phyloP scores from a whole-genome alignment of 169 alveolate genomes.

The Plasmodium adleri region DNA sequence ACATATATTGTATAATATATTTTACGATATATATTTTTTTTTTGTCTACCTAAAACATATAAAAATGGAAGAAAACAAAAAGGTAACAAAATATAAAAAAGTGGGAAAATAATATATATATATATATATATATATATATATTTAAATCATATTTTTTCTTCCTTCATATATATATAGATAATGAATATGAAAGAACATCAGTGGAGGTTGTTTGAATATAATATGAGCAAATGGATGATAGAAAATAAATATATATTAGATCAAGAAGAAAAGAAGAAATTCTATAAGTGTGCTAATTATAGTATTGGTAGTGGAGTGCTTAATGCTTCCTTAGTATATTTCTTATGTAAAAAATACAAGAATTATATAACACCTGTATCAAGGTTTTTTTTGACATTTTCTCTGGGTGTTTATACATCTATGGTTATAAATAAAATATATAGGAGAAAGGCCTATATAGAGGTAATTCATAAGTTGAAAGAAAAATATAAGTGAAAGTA shows the following conservation, averaged over 20 bases:
- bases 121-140: background rate
- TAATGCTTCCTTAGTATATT: slow-evolving; percentile 58
- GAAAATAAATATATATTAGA: slow-evolving; percentile 70
- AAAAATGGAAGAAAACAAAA: slow-evolving; percentile 48
- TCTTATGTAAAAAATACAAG: slow-evolving; percentile 40
- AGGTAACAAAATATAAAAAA: slow-evolving; percentile 2
- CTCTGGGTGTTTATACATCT: slow-evolving; percentile 67
- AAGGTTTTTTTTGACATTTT: slow-evolving; percentile 49
- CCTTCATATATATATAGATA: slow-evolving; percentile 11
- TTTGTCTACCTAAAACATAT: slow-evolving; percentile 17
- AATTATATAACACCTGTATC: slow-evolving; percentile 39
- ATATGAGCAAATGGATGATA: slow-evolving; percentile 74
- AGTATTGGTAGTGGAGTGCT: slow-evolving; percentile 56
- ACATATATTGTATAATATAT: too few species aligned
- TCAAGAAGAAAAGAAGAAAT: slow-evolving; percentile 56
- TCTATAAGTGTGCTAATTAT: slow-evolving; percentile 67
- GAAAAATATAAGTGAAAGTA: background rate
- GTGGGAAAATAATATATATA: background rate
- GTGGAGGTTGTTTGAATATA: slow-evolving; percentile 66
- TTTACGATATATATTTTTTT: too few species aligned
- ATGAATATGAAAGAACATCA: slow-evolving; percentile 58
- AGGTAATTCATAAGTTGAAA: slow-evolving; percentile 12
- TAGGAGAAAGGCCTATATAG: slow-evolving; percentile 64
- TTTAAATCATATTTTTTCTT: background rate
- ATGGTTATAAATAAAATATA: slow-evolving; percentile 64